Conservation (phyloP, 1,284 basidiomycete species). For the Ganoderma meredithae region DNA sequence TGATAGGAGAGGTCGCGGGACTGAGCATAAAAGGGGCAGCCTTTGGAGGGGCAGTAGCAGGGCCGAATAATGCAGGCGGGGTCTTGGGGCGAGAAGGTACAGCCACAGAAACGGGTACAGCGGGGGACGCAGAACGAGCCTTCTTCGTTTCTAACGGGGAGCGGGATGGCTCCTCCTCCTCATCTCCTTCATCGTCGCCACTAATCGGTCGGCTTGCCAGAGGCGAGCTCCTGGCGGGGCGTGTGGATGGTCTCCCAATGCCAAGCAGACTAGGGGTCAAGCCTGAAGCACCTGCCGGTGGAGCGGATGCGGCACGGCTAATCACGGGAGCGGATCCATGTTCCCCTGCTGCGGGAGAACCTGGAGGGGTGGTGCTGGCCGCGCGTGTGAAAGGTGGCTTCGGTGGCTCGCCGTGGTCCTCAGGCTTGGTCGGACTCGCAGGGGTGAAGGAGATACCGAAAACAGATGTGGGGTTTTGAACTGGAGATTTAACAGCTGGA, state of each 20-base stretch:
- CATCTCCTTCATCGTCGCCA: slow-evolving; percentile 29
- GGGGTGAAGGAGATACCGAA: slow-evolving; percentile 12
- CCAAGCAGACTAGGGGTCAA: slow-evolving; percentile 27
- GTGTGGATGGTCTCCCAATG: slow-evolving; percentile 38
- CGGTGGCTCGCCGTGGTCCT: slow-evolving; percentile 15
- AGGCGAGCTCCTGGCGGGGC: slow-evolving; percentile 39
- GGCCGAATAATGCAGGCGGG: slow-evolving; percentile 48
- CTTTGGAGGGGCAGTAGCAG: slow-evolving; percentile 28
- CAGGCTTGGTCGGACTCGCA: slow-evolving; percentile 12
- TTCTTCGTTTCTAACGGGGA: slow-evolving; percentile 21
- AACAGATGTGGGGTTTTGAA: slow-evolving; percentile 3
- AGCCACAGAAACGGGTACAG: slow-evolving; percentile 16
- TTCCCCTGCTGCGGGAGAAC: slow-evolving; percentile 50
- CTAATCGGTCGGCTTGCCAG: slow-evolving; percentile 38
- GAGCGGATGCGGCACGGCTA: slow-evolving; percentile 27
- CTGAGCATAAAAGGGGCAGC: slow-evolving; percentile 35
- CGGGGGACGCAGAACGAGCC: slow-evolving; percentile 26
- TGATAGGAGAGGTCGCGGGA: slow-evolving; percentile 24
- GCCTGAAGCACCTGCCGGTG: slow-evolving; percentile 25
- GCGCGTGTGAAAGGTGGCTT: slow-evolving; percentile 34
- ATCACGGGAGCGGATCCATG: slow-evolving; percentile 7
- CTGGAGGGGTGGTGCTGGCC: slow-evolving; percentile 60
- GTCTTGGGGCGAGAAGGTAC: slow-evolving; percentile 39
- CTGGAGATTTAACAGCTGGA: slow-evolving; percentile 25
- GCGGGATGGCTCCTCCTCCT: slow-evolving; percentile 18